Evolutionary conservation across 2,329 filamentous ascomycete genomes (phyloP), one percentile per base, ranked within the genome.

Genomic region (Graphium sp.): DNA sequence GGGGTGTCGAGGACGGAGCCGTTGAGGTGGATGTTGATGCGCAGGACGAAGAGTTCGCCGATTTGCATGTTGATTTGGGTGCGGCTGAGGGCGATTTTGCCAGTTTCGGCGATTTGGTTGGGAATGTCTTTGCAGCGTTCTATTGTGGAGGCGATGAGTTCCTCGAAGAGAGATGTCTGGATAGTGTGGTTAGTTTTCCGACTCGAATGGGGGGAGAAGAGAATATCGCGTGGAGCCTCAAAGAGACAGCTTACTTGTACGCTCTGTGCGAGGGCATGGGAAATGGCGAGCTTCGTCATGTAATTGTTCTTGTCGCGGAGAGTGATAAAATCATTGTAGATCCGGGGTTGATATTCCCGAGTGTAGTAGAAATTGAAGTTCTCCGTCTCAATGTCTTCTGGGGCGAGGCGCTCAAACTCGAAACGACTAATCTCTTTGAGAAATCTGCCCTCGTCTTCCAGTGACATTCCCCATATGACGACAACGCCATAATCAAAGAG

Each of bases 281-380:
- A 92, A 46, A 95, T 95, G 32, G 87, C 84, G 21, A 95, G 62
- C 56, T 95, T 95, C 40, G 79, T 91, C 89, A 95, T 95, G 57
- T 95, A 92, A 52, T 92, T 93, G 44, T 75, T 75, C 54, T 92
- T 93, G 43, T 95, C 87, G 27, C 85, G 68, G 35, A 98, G 55
- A 3, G 82, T 89, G 52, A 98, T 98, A 44, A 98, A 98, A 53
- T 98, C 89, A 53, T 98, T 98, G 66, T 98, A 98, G 50, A 98
- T 98, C 29, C 89, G 77, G 14, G 89, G 83, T 54, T 98, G 91
- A 49, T 98, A 98, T 48, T 95, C 87, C 43, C 80, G 71, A 4
- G 89, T 95, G 57, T 98, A 95, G 60, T 98, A 98, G 52, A 95
- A 98, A 50, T 98, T 98, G 64, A 98, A 98, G 45, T 87, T 83